Evolutionary conservation across 2,329 filamentous ascomycete genomes (phyloP).

Genomic region (Scedosporium dehoogii): DNA sequence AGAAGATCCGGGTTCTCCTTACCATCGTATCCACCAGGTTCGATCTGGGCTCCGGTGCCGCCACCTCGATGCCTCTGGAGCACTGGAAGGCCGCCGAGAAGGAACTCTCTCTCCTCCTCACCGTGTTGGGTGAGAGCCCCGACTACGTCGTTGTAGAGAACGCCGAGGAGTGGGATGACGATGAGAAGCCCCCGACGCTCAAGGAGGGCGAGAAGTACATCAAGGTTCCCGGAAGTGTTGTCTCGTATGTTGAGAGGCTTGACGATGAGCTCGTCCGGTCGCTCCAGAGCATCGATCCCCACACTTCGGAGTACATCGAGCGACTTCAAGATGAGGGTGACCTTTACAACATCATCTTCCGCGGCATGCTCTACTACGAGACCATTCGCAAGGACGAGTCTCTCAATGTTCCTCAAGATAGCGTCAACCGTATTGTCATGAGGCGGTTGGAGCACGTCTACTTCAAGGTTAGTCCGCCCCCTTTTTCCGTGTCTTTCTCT

Average conservation of each 20-base stretch:
- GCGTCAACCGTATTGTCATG: constrained; percentile 86
- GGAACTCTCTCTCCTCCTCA: constrained; percentile 70
- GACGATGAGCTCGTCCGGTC: constrained; percentile 96
- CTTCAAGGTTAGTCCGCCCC: constrained; percentile 64
- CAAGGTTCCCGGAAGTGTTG: constrained; percentile 85
- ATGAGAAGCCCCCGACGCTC: constrained; percentile 79
- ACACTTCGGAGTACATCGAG: constrained; percentile 98
- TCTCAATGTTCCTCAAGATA: constrained; percentile 71
- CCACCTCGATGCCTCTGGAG: constrained; percentile 81
- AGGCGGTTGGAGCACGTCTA: constrained; percentile 93
- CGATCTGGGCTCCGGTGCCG: constrained; percentile 71
- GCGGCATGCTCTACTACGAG: constrained; percentile 82
- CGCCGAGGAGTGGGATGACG: constrained; percentile 98
- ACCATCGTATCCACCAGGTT: constrained; percentile 90
- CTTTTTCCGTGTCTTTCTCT: neutral
- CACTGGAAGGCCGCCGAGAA: constrained; percentile 94
- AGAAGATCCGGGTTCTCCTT: constrained; percentile 83
- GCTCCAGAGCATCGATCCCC: constrained; percentile 94
- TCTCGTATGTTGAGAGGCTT: constrained; percentile 88
- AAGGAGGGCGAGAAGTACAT: constrained; percentile 68
- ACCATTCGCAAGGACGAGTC: constrained; percentile 59
- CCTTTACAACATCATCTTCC: constrained; percentile 87
- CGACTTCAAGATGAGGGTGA: constrained; percentile 81
- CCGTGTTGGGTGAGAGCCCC: constrained; percentile 67
- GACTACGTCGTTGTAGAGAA: constrained; percentile 82